Conservation (phyloP, 192 early-diverging fungal species). For the Piromyces finnis region DNA sequence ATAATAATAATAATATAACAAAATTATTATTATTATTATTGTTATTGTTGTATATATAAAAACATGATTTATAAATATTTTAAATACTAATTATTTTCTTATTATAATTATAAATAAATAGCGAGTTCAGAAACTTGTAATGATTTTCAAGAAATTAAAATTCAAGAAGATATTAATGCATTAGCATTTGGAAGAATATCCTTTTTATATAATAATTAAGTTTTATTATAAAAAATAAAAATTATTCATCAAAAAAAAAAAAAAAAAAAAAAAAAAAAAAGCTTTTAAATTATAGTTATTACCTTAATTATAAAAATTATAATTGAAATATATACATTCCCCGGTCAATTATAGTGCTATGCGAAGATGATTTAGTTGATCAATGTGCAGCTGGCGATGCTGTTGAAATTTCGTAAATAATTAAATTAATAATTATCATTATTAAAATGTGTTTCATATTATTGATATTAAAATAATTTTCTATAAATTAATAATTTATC, state of each 20-base stretch:
- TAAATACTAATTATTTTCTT: too few relatives aligned
- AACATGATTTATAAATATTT: too few relatives aligned
- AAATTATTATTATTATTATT: neutral
- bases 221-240: too few relatives aligned
- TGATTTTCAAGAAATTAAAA: slow-evolving; percentile 65
- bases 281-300: neutral
- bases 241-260: too few relatives aligned
- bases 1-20: neutral
- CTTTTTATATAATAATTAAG: neutral
- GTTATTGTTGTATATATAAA: too few relatives aligned
- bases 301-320: neutral
- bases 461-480: too few relatives aligned
- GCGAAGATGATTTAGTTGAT: slow-evolving; percentile 41
- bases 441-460: too few relatives aligned
- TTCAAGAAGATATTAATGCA: slow-evolving; percentile 50
- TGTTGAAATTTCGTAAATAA: slow-evolving; percentile 28
- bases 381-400: slow-evolving; percentile 37
- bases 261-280: too few relatives aligned
- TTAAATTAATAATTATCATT: too few relatives aligned
- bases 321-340: slow-evolving; percentile 5
- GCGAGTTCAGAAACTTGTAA: slow-evolving; percentile 18
- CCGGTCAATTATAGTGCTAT: slow-evolving; percentile 29
- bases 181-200: slow-evolving; percentile 45
- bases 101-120: too few relatives aligned
- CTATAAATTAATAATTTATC: too few relatives aligned